Evolutionary conservation across 208 protist genomes (phyloP).

Genomic region (Angomonas deanei): DNA sequence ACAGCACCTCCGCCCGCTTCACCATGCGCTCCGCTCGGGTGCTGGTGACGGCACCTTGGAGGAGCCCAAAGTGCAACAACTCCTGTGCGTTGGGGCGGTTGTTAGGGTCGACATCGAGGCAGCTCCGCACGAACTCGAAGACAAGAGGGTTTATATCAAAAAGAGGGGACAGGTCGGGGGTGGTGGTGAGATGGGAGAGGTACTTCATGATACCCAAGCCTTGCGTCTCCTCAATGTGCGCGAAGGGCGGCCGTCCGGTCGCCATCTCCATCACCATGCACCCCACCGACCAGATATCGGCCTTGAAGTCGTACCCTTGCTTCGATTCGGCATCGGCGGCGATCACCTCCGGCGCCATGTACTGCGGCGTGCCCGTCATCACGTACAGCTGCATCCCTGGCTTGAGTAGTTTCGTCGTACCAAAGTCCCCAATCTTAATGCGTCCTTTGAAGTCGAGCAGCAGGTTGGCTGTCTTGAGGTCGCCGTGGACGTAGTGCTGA

Average conservation of each 20-base stretch:
- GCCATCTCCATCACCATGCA: slow-evolving; percentile 87
- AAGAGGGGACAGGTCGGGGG: slow-evolving; percentile 70
- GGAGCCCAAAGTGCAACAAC: slow-evolving; percentile 62
- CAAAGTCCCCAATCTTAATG: slow-evolving; percentile 95
- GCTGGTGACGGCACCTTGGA: slow-evolving; percentile 52
- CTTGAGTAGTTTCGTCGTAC: slow-evolving; percentile 79
- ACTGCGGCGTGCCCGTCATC: slow-evolving; percentile 84
- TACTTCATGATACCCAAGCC: slow-evolving; percentile 86
- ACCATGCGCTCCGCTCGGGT: slow-evolving; percentile 46
- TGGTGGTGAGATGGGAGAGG: slow-evolving; percentile 62
- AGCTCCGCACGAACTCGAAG: slow-evolving; percentile 73
- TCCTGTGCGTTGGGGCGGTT: slow-evolving; percentile 66
- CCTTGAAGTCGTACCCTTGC: slow-evolving; percentile 75
- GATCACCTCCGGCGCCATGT: slow-evolving; percentile 92
- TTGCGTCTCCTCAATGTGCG: slow-evolving; percentile 51
- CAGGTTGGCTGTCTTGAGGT: slow-evolving; percentile 91
- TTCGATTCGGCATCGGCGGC: slow-evolving; percentile 35
- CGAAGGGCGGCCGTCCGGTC: slow-evolving; percentile 72
- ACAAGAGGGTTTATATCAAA: slow-evolving; percentile 59
- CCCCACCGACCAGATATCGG: slow-evolving; percentile 89
- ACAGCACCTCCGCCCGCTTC: slow-evolving; percentile 60
- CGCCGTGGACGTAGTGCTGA: slow-evolving; percentile 81
- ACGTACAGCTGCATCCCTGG: slow-evolving; percentile 71
- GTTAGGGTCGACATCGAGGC: slow-evolving; percentile 62
- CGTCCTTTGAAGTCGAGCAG: slow-evolving; percentile 70